These are phyloP conservation scores for Colletotrichum sp. DNA, from an alignment of 2,329 filamentous ascomycete species.

Conservation along the genomic window DNA sequence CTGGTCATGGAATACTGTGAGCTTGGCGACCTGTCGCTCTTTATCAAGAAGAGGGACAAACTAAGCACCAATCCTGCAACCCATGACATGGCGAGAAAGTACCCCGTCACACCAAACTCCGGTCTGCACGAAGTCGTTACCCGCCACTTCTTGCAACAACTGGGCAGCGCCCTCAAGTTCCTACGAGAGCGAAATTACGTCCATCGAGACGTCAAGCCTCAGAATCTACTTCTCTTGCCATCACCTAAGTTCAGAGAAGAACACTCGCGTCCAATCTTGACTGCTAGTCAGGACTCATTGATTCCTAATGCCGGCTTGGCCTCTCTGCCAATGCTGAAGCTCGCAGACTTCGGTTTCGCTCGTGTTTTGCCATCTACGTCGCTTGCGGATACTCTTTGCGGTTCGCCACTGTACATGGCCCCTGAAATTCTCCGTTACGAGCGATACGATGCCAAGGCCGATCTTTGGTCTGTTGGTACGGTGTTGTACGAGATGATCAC, in stretches of 20 bases:
- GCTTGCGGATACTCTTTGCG: constrained; percentile 93
- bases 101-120: constrained; percentile 81
- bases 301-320: constrained; percentile 81
- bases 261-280: constrained; percentile 71
- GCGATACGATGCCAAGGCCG: constrained; percentile 95
- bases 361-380: constrained; percentile 89
- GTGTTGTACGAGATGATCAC: constrained; percentile 96
- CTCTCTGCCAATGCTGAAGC: constrained; percentile 93
- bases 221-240: constrained; percentile 91
- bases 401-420: constrained; percentile 97
- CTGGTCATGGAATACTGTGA: constrained; percentile 99
- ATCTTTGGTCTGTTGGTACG: constrained; percentile 96
- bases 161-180: constrained; percentile 90
- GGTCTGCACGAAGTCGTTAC: constrained; percentile 97
- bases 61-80: constrained; percentile 81
- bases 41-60: constrained; percentile 92
- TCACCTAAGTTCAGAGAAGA: constrained; percentile 73
- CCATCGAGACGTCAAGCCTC: constrained; percentile 96
- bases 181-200: constrained; percentile 85
- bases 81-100: constrained; percentile 89
- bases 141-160: constrained; percentile 94
- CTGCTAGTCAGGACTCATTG: constrained; percentile 78
- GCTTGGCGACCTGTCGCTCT: constrained; percentile 89
- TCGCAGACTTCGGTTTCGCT: constrained; percentile 98
- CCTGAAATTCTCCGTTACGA: constrained; percentile 97